Conservation (phyloP, 768 basidiomycete species). For the Dendrothele bispora region DNA sequence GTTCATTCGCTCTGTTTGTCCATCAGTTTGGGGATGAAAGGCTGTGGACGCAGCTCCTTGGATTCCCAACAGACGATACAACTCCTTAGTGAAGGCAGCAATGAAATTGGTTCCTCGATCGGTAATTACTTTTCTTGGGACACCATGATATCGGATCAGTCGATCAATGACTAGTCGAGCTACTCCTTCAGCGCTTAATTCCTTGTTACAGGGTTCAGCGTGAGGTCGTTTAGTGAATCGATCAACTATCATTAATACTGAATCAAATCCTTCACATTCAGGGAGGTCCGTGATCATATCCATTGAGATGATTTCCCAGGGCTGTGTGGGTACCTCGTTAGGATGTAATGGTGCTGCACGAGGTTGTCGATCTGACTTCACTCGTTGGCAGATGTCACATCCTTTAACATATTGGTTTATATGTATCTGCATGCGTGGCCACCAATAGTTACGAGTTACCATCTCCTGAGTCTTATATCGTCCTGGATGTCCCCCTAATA, state of each 20-base stretch:
- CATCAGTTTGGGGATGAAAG: conserved; percentile 11
- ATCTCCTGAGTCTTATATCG: conserved; percentile 27
- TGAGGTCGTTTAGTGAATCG: no score
- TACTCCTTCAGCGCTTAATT: not conserved
- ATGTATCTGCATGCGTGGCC: conserved; percentile 16
- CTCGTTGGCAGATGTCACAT: conserved; percentile 26
- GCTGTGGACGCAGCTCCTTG: conserved; percentile 21
- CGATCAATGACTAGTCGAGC: conserved; percentile 8
- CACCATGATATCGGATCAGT: conserved; percentile 5
- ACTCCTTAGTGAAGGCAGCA: conserved; percentile 16
- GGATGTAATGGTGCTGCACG: conserved; percentile 4
- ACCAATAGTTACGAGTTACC: conserved; percentile 25
- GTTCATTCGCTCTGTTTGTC: conserved; percentile 24
- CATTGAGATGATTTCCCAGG: no score
- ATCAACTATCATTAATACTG: no score
- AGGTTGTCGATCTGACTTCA: not conserved
- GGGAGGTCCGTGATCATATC: no score
- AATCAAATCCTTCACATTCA: no score
- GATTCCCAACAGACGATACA: conserved; percentile 17
- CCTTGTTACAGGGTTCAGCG: no score
- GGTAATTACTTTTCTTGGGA: not conserved
- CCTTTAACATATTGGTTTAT: conserved; percentile 20
- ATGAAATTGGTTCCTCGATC: conserved; percentile 19
- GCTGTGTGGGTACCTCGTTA: no score
- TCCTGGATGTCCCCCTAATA: conserved; percentile 17